Base-by-base conservation (phyloP, 441 rosid species). In the Syzygium syzygioides region DNA sequence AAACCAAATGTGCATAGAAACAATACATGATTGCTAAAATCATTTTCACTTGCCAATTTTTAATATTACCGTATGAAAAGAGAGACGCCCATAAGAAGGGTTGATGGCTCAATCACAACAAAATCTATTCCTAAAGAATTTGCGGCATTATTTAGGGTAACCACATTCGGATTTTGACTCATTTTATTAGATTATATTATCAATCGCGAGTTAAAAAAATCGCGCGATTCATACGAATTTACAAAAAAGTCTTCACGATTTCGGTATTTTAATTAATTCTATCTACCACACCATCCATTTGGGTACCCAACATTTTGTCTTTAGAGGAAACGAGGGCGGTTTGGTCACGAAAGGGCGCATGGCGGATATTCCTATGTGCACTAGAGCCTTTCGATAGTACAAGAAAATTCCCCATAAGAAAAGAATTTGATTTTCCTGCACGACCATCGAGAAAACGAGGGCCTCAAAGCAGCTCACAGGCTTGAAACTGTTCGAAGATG, bases 381-480 rank as follows among this genome's bases (percentile, higher is more conserved):
- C 52, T 17, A 41, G 41, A 76, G 17, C 83, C 83, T 76, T 3
- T 25, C 17, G 28, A 3, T 1, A 5, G n/a, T 6, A 23, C 52
- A 23, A 37, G 52, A 71, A 20, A 71, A 71, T 45, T 45, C 52
- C 15, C 52, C 52, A 6, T 28, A 20, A 45, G 9, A 20, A 71
- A 71, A 76, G n/a, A 19, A 15, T 8, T 59, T 55, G 79, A 85
- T 50, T 64, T 45, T 87, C 5, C n/a, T 85, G 89, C 92, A 86
- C 89, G 71, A 59, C 34, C 5, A 85, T 89, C 91, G 54, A 88
- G 93, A 83, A 89, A 89, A 57, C 55, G 41, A 20, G 80, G 79
- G 85, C 92, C 90, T 64, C 85, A 76, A 68, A 64, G 53, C 14
- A 7, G 86, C 83, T 92, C 92, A 92, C 91, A 89, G 62, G 90